Conservation (phyloP, 2,329 filamentous ascomycete genomes). For the Cladosporium sp. region DNA sequence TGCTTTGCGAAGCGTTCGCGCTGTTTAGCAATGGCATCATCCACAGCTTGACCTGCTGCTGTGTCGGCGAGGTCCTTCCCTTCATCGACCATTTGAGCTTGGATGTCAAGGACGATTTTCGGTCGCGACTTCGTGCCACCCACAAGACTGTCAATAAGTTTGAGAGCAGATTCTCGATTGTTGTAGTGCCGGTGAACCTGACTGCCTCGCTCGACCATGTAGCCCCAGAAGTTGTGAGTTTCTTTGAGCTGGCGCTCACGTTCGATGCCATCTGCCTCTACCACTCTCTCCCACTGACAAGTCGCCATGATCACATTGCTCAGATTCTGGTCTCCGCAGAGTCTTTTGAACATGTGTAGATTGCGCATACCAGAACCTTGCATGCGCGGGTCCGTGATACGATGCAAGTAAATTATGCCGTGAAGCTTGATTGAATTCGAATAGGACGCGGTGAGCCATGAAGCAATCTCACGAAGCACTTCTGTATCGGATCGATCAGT, state of each 20-base stretch:
- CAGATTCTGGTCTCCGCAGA: conserved; percentile 41
- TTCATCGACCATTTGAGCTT: conserved; percentile 23
- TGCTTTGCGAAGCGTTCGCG: conserved; percentile 5
- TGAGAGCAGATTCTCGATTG: conserved; percentile 17
- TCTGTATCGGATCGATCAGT: conserved; percentile 38
- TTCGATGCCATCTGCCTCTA: conserved; percentile 21
- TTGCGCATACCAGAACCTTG: conserved; percentile 38
- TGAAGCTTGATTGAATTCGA: conserved; percentile 31
- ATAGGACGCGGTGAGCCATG: conserved; percentile 35
- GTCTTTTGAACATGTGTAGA: conserved; percentile 42
- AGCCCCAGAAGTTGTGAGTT: conserved; percentile 17
- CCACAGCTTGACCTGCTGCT: conserved; percentile 15
- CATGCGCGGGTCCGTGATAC: conserved; percentile 42
- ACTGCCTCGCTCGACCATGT: conserved; percentile 19
- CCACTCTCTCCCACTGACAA: conserved; percentile 37
- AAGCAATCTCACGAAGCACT: conserved; percentile 40
- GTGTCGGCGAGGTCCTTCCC: conserved; percentile 20
- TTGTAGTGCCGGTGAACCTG: conserved; percentile 15
- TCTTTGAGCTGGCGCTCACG: conserved; percentile 7
- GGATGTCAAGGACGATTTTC: conserved; percentile 18
- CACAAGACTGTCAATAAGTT: conserved; percentile 16
- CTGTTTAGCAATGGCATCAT: conserved; percentile 5
- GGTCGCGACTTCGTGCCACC: not conserved
- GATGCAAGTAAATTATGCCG: conserved; percentile 47
- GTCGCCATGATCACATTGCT: conserved; percentile 40